Base-by-base conservation (phyloP, 2,329 filamentous ascomycete genomes). In the Hypoxylon sp. region DNA sequence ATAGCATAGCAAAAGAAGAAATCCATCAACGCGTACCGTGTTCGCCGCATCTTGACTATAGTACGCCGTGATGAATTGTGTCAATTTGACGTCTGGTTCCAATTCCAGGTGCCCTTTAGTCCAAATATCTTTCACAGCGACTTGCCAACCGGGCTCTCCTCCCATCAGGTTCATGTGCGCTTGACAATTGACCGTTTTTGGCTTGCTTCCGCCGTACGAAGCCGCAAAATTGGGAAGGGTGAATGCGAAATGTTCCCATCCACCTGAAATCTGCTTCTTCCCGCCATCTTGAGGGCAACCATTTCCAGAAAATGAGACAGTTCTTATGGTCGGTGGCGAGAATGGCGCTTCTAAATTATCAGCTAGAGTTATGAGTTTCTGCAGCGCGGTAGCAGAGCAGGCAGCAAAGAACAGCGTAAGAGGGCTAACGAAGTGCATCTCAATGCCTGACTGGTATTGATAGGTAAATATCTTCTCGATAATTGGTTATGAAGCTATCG, bases 121-220 rank as follows among this genome's bases (percentile, higher is more conserved):
- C 72, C 71, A 73, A 21, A 71, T 48, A 10, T 73, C 68, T 41
- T 62, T 67, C 11, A 73, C 56, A 9, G 65, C 71, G 25, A 73
- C 70, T 62, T 72, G 69, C 71, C 71, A 73, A 2, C 72, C 72
- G 6, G 69, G 48, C 41, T 60, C 50, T 19, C 67, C 59, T 32
- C 45, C 63, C 2, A 19, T 63, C 9, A 74, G 57, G 23, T 52
- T 72, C 28, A 72, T 19, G 38, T 74, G 72, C 1, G 64, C 67
- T 41, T 74, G 71, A 38, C 72, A 74, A 32, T 73, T 74, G 49
- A 62, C 71, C 2, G 71, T 61, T 25, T 30, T 65, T 2, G 72
- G 62, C 14, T 64, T 41, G 19, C 61, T 49, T n/a, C 43, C 49
- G 2, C 67, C 69, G 7, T 56, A 63, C 9, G 69, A 64, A 10